Base-by-base conservation (phyloP, 2,329 filamentous ascomycete species). In the Cylindrodendrum hubeiense region DNA sequence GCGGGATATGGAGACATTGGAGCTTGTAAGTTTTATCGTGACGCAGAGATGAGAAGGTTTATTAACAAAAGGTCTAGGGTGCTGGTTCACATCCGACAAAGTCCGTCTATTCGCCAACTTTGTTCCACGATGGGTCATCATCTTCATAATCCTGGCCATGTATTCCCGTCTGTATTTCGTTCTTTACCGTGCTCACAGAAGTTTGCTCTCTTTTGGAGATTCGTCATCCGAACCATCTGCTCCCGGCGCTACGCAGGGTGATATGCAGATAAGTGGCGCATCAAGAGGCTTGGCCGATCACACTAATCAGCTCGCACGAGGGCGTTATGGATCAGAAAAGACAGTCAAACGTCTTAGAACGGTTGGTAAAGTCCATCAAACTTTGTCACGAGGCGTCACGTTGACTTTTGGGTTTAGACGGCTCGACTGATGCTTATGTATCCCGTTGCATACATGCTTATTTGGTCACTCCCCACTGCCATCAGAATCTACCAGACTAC, bases 401-500 rank as follows among this genome's bases (percentile, higher is more conserved):
- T 34, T 56, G 33, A 56, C 53, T 12, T 4, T 51, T 33, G 5
- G 5, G 10, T 56, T 10, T n/a, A 63, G 60, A 41, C 56, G 17
- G 52, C 60, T 17, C 60, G 44, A 13, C 43, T 54, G 15, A 63
- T 63, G 60, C 52, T 63, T 8, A 34, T 63, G 43, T 63, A 63
- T 57, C 60, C 60, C n/a, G 15, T 63, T 19, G 60, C 60, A 12
- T 63, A 63, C 21, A 63, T 63, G 60, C 60, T 63, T 30, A n/a
- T 63, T 30, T 63, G 60, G 60, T 8, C 46, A n/a, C 39, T 63
- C 5, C 60, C 60, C 21, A 63, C 60, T 19, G 22, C 34, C 21
- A 22, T 63, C 22, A 44, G 60, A 50, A 63, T 63, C 17, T 63
- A 63, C 34, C 60, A 63, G 26, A 33, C 60, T 17, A 57, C 60